Evolutionary conservation across 352 stramenopile genomes (phyloP).

Genomic region (Globisporangium canariense): DNA sequence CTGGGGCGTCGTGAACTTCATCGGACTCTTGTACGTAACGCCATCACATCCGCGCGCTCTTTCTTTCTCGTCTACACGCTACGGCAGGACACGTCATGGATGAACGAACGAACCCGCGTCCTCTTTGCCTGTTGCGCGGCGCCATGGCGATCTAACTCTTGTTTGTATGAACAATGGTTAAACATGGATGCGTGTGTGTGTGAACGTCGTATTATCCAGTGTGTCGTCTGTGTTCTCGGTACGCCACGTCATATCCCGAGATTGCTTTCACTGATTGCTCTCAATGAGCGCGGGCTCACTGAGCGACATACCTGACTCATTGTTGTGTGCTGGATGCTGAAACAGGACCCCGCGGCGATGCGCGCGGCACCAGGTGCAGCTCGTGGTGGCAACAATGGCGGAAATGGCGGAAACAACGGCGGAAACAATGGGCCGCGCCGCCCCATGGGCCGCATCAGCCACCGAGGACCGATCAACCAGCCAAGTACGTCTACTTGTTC

Average conservation of each 20-base stretch:
- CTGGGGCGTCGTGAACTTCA: constrained; percentile 70
- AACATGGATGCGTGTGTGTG: background rate
- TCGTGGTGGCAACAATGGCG: background rate
- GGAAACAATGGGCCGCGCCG: constrained; percentile 25
- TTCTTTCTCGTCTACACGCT: background rate
- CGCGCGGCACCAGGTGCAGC: constrained; percentile 18
- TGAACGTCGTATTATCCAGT: constrained; percentile 16
- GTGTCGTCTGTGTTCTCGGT: constrained; percentile 64
- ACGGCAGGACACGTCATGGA: background rate
- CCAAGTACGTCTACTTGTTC: constrained; percentile 38
- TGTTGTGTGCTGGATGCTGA: constrained; percentile 5
- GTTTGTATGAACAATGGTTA: background rate
- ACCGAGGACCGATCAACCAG: constrained; percentile 50
- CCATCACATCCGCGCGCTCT: background rate
- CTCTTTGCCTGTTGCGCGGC: background rate
- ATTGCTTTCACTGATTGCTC: too few species aligned
- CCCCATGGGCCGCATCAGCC: constrained; percentile 57
- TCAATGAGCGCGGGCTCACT: background rate
- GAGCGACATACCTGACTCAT: background rate
- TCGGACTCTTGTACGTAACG: constrained; percentile 71
- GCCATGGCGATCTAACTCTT: background rate
- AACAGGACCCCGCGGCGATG: constrained; percentile 43
- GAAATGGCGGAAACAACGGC: background rate
- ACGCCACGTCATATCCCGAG: background rate
- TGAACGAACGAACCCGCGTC: background rate